Evolutionary conservation across 345 rosid species (phyloP), one percentile per base, ranked within the genome.

Genomic region (Eucalyptus cladocalyx): DNA sequence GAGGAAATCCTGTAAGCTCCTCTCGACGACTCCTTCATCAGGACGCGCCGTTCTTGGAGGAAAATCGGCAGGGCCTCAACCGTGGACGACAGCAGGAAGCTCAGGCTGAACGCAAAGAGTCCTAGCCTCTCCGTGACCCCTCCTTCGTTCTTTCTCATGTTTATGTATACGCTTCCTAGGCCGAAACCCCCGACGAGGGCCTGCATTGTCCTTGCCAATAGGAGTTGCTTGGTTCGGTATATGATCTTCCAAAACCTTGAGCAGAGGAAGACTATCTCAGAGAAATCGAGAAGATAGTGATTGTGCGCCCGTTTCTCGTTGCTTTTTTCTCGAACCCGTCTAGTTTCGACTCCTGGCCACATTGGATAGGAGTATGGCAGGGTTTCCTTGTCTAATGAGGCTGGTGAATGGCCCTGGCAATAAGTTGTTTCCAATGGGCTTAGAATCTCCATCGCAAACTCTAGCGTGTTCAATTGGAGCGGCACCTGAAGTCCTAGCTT

Each of bases 21-120:
- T 6, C 98, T 91, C 2, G 99, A 96, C 15, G 98, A 88, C 89
- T 97, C 99, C 91, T 96, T 97, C 99, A 97, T 97, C 21, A 97
- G 87, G 24, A 97, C 97, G 1, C 96, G 94, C 28, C 99, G 94
- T 88, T 97, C 99, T 80, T 94, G 97, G 26, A 97, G 98, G 92
- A 93, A 97, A 16, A 97, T 96, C 3, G 99, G 99, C 56, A 97
- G 96, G 18, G 99, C 98, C 92, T 97, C 99, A 2, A 97, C 98
- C 6, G 99, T 97, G 18, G 99, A 96, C 37, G 99, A 97, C 28
- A 97, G 95, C 23, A 97, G 96, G 91, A 96, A 97, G 90, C 99
- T 96, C 42, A 97, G 94, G 86, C 98, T 95, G 89, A 97, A 97
- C 7, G 99, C 99, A 17, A 97, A 97, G 3, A 97, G 92, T 2